phyloP scores from a whole-genome alignment of 1,284 basidiomycete species.

The Veloporphyrellus conicus region DNA sequence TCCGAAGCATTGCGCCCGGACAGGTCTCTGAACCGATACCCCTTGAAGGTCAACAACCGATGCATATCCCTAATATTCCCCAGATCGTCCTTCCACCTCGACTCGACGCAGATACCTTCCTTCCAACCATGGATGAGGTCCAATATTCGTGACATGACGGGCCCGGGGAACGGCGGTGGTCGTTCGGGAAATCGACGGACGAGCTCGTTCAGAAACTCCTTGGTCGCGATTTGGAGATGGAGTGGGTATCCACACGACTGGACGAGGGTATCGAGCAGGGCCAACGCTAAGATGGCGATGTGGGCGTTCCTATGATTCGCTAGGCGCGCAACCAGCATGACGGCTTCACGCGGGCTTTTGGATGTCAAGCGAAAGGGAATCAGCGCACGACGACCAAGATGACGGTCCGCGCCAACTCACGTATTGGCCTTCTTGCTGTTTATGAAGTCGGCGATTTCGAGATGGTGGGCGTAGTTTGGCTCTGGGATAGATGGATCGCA shows the following conservation, averaged over 20 bases:
- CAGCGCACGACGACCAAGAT: constrained; percentile 1
- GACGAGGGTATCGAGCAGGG: constrained; percentile 89
- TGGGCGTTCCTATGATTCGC: constrained; percentile 90
- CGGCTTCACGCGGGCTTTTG: constrained; percentile 78
- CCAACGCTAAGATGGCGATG: constrained; percentile 77
- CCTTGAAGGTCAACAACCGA: constrained; percentile 90
- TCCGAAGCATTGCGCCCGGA: constrained; percentile 45
- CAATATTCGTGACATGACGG: constrained; percentile 91
- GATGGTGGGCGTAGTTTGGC: constrained; percentile 88
- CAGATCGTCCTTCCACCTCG: constrained; percentile 94
- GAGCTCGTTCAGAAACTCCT: constrained; percentile 98
- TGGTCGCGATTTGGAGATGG: constrained; percentile 96
- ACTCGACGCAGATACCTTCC: constrained; percentile 85
- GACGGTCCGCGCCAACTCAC: constrained; percentile 45
- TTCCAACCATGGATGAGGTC: constrained; percentile 96
- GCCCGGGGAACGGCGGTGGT: constrained; percentile 90
- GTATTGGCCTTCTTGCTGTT: constrained; percentile 96
- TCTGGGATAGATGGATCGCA: constrained; percentile 85
- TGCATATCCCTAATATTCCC: constrained; percentile 99
- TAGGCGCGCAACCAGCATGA: constrained; percentile 76
- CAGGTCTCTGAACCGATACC: constrained; percentile 83
- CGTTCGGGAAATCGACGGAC: constrained; percentile 97
- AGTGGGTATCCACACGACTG: constrained; percentile 96
- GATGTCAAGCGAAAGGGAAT: not conserved
- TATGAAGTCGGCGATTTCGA: constrained; percentile 92